Conservation (phyloP, 169 alveolate species). For the Plasmodium inui region DNA sequence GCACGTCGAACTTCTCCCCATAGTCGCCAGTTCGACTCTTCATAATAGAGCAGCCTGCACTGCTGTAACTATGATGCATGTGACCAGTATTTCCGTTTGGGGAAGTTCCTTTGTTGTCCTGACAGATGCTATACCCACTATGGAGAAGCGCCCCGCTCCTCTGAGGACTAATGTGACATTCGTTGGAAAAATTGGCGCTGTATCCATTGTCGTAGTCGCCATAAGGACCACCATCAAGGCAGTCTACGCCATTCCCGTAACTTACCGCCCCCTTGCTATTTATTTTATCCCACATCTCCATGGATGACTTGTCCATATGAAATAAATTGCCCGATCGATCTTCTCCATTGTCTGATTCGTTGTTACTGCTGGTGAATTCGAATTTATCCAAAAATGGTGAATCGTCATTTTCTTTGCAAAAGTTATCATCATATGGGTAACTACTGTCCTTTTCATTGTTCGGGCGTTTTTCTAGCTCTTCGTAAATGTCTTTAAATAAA, state of each 20-base stretch:
- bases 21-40: neutral
- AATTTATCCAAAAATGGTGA: conserved; percentile 7
- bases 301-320: conserved; percentile 20
- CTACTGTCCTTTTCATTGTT: neutral
- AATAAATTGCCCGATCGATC: neutral
- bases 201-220: neutral
- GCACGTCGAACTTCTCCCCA: neutral
- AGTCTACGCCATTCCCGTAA: neutral
- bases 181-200: neutral
- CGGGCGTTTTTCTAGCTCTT: conserved; percentile 38
- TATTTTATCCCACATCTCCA: conserved; percentile 12
- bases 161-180: neutral
- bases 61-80: neutral
- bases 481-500: conserved; percentile 58
- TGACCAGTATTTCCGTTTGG: neutral
- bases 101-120: neutral
- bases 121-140: neutral
- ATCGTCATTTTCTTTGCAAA: conserved; percentile 18
- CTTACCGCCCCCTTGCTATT: neutral
- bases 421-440: conserved; percentile 4
- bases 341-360: conserved; percentile 10
- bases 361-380: conserved; percentile 33
- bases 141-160: neutral
- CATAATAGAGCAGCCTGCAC: neutral
- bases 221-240: neutral